Base-by-base conservation (phyloP, 805 yeast genomes). In the Alloascoidea africana region DNA sequence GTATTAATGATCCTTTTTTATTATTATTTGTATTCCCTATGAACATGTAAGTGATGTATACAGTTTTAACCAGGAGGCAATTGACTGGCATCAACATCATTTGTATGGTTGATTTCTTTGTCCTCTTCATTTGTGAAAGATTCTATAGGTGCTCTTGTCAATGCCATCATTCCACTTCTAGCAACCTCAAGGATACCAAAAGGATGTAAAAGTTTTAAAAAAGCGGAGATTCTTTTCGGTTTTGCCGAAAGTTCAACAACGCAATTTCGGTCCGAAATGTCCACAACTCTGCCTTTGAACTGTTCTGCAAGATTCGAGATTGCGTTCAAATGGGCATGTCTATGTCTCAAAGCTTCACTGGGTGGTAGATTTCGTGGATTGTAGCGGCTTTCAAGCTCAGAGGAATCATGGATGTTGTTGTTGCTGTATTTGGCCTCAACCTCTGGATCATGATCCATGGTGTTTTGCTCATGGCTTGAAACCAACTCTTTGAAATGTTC, bases 111-210 rank as follows among this genome's bases (percentile, higher is more conserved):
- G 13, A 61, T 59, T 18, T 67, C 74, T 16, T 63, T 68, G 14
- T 62, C 69, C 33, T 56, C 62, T 30, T 27, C 36, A n/a, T 14
- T 16, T 13, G 53, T 51, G 33, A 53, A 56, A 16, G 61, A 62
- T 45, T 77, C 83, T 48, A 86, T 62, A 33, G 95, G 96, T 36
- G 97, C 84, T 70, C 96, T 78, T 53, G 97, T 93, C 51, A 91
- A 70, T 5, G 97, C 98, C 89, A 91, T 86, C 93, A 89, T 84
- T 63, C 98, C 98, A 17, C 94, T 80, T 63, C 98, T 75, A 34
- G 96, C 95, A 50, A 89, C 81, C 62, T 91, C 98, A 52, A 91
- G 70, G 41, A 91, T 77, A 53, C 98, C 98, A 54, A 91, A 91
- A 34, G 98, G 98, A 57, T 85, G 91, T 54, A 87, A 67, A 54